Percentiles rank a stretch among this genome's conserved stretches.
Conservation (phyloP, 2,329 filamentous ascomycete genomes). For the Arthroderma uncinatum region DNA sequence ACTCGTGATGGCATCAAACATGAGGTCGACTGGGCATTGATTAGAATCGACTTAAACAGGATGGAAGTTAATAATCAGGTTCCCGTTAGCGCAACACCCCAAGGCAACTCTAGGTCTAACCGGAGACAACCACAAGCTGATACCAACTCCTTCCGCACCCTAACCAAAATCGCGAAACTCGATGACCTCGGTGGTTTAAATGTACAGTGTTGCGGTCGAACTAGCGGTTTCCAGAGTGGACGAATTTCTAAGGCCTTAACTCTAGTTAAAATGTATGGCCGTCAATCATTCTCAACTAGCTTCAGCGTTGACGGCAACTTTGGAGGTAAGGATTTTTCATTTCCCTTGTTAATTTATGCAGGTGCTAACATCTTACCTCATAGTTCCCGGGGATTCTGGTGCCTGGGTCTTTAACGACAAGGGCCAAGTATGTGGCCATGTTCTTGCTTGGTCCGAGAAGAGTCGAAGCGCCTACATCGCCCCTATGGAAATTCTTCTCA, state of each 20-base stretch:
- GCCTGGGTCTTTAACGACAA: slow-evolving; percentile 83
- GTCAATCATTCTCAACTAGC: slow-evolving; percentile 64
- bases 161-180: slow-evolving; percentile 47
- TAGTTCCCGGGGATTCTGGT: slow-evolving; percentile 76
- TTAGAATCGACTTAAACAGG: slow-evolving; percentile 63
- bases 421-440: slow-evolving; percentile 78
- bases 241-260: slow-evolving; percentile 66
- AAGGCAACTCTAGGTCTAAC: not conserved
- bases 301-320: slow-evolving; percentile 53
- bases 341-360: slow-evolving; percentile 4
- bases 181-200: slow-evolving; percentile 56
- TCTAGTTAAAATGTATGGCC: slow-evolving; percentile 77
- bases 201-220: slow-evolving; percentile 82
- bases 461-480: slow-evolving; percentile 83
- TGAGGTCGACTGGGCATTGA: slow-evolving; percentile 92
- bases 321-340: slow-evolving; percentile 34
- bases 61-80: slow-evolving; percentile 63
- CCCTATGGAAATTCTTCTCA: slow-evolving; percentile 81
- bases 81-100: not conserved
- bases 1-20: slow-evolving; percentile 61
- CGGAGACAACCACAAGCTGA: slow-evolving; percentile 16
- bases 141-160: slow-evolving; percentile 31
- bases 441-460: slow-evolving; percentile 73
- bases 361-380: slow-evolving; percentile 12
- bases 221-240: slow-evolving; percentile 70